Evolutionary conservation across 2,329 filamentous ascomycete genomes (phyloP).

Genomic region (Ceratocystis ficicola): DNA sequence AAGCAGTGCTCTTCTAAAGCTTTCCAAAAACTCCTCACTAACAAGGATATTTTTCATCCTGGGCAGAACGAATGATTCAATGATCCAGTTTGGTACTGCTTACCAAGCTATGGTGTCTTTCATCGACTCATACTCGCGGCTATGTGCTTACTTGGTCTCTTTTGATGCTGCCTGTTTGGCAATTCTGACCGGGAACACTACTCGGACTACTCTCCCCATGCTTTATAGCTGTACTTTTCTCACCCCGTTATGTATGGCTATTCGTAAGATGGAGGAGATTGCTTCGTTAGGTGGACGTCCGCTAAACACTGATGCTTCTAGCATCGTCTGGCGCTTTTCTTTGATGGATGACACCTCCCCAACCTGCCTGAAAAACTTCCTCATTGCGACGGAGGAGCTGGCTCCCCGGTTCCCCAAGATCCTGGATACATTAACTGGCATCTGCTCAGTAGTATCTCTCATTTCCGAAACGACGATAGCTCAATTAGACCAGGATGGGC

Average conservation of each 20-base stretch:
- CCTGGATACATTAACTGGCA: conserved; percentile 1
- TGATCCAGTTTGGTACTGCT: not conserved
- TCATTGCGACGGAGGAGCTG: not conserved
- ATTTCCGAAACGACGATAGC: not conserved
- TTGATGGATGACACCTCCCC: not conserved
- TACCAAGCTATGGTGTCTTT: conserved; percentile 26
- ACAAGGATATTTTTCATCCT: not conserved
- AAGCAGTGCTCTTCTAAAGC: too few species aligned
- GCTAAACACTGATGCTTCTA: not conserved
- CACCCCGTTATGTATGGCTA: not conserved
- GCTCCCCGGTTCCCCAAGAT: conserved; percentile 13
- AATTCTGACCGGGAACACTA: not conserved
- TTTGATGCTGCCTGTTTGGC: conserved; percentile 33
- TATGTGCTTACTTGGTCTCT: conserved; percentile 41
- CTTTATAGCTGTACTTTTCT: conserved; percentile 5
- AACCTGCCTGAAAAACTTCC: not conserved
- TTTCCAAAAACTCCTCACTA: not conserved
- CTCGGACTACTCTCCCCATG: not conserved
- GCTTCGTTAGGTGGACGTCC: not conserved
- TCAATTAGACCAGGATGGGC: not conserved
- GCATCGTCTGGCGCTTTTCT: conserved; percentile 1
- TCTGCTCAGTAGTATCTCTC: not conserved
- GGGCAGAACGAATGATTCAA: not conserved
- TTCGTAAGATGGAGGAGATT: conserved; percentile 6
- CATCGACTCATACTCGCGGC: conserved; percentile 35